phyloP scores from a whole-genome alignment of 2,329 filamentous ascomycete genomes.

The Monilinia fructigena region DNA sequence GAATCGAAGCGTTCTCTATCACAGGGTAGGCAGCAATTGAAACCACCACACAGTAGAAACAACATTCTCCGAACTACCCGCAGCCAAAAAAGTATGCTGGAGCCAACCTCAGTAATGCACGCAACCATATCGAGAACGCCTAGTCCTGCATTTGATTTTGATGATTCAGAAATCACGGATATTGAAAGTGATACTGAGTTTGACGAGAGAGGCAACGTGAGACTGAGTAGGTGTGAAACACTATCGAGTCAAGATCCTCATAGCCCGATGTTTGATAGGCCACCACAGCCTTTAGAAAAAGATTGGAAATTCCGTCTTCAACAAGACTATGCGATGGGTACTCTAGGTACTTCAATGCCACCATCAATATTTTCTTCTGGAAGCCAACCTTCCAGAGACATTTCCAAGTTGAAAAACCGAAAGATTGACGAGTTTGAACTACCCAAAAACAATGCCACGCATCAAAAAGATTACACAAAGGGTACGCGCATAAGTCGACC shows the following conservation, averaged over 20 bases:
- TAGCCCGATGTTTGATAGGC: constrained; percentile 4
- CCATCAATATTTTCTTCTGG: background rate
- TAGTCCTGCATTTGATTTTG: constrained; percentile 19
- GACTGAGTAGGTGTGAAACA: constrained; percentile 14
- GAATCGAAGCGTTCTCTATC: background rate
- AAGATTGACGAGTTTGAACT: background rate
- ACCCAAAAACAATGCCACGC: background rate
- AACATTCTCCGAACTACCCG: background rate
- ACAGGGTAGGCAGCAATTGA: background rate
- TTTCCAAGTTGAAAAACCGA: background rate
- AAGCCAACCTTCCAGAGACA: background rate
- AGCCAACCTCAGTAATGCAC: background rate
- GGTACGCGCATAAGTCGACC: background rate
- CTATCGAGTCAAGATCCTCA: constrained; percentile 13
- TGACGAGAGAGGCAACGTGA: constrained; percentile 1
- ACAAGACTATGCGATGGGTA: background rate
- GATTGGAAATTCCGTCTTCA: constrained; percentile 18
- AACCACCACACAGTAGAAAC: background rate
- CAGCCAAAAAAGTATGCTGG: background rate
- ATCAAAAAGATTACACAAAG: background rate
- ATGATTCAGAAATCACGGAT: constrained; percentile 14
- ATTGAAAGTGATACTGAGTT: constrained; percentile 7
- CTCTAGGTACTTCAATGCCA: background rate
- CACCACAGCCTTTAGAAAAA: constrained; percentile 2
- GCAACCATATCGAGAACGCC: constrained; percentile 7